Evolutionary conservation across 805 yeast genomes (phyloP), one percentile per base, ranked within the genome.

Genomic region (Myxozyma udenii): DNA sequence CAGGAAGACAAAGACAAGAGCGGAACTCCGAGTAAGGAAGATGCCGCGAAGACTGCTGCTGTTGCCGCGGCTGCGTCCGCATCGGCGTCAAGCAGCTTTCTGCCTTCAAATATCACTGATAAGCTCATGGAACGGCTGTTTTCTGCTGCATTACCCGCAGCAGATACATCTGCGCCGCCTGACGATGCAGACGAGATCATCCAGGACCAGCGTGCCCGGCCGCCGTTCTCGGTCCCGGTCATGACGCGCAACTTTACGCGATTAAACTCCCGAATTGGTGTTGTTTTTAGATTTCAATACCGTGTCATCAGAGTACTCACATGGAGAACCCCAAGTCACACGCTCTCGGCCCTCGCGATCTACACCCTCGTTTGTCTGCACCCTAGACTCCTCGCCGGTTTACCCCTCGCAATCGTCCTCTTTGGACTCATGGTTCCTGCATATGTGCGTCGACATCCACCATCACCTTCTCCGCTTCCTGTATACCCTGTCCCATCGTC

Each of bases 281-380:
- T 72, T 0, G 62, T 85, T 7, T 83, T 85, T 60, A 75, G 71
- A 38, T 50, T 81, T 1, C 91, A 85, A 61, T 83, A 83, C 58
- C 79, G 81, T 1, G 38, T 83, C 0, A 72, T 82, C 4, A 78
- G 80, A 44, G 64, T 85, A 0, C 52, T 87, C 22, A 78, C 86
- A 3, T 90, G 97, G 97, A 78, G 81, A 53, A 73, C 75, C 24
- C 90, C 95, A 0, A 73, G 85, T 0, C 76, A 80, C 55, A 89
- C 96, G 0, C 57, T 89, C 3, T 72, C 84, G 0, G 64, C 72
- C 21, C 67, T 87, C 48, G 70, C 83, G 3, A 55, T 80, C 0
- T 82, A 84, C 58, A 83, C 96, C 0, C 74, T 80, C 53, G 70
- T 83, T 1, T 85, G 93, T 19, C 66, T 83, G 32, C 78, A 85